Conservation (phyloP, 129 eudicot genomes). For the Lactuca saligna region DNA sequence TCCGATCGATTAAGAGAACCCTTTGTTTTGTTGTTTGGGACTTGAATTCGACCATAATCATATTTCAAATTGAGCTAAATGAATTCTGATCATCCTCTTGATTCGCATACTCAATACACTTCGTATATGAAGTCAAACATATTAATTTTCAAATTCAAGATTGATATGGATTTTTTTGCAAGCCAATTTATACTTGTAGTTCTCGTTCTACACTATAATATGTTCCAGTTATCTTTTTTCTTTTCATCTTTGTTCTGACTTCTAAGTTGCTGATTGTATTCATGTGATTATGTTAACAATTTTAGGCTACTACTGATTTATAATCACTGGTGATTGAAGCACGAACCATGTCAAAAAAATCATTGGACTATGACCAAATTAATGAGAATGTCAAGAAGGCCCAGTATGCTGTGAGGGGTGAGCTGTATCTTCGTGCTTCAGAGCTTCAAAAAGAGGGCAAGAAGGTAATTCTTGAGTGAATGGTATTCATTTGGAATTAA, state of each 20-base stretch:
- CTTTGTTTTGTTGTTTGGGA: slow-evolving; percentile 9
- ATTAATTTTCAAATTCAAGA: neutral
- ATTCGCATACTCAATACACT: neutral
- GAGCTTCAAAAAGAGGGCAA: slow-evolving; percentile 99
- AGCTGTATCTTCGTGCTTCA: slow-evolving; percentile 97
- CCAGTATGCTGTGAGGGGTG: slow-evolving; percentile 99
- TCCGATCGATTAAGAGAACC: slow-evolving; percentile 2
- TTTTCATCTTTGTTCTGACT: neutral
- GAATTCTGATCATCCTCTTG: slow-evolving; percentile 13
- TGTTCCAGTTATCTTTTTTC: neutral
- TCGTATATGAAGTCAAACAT: slow-evolving; percentile 12
- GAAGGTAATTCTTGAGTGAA: slow-evolving; percentile 48
- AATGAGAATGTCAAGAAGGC: slow-evolving; percentile 97
- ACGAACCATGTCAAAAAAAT: slow-evolving; percentile 57
- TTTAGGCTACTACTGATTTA: slow-evolving; percentile 14
- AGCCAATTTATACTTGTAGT: neutral
- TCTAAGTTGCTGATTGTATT: neutral
- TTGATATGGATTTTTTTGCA: neutral
- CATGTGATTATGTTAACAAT: slow-evolving; percentile 13
- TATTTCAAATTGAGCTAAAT: slow-evolving; percentile 4
- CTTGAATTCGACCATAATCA: slow-evolving; percentile 15
- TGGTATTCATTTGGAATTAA: neutral
- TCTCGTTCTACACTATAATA: slow-evolving; percentile 6
- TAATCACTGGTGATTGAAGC: slow-evolving; percentile 5
- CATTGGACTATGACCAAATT: slow-evolving; percentile 74